phyloP scores from a whole-genome alignment of 306 rosid genomes.

The Erythrophleum fordii region DNA sequence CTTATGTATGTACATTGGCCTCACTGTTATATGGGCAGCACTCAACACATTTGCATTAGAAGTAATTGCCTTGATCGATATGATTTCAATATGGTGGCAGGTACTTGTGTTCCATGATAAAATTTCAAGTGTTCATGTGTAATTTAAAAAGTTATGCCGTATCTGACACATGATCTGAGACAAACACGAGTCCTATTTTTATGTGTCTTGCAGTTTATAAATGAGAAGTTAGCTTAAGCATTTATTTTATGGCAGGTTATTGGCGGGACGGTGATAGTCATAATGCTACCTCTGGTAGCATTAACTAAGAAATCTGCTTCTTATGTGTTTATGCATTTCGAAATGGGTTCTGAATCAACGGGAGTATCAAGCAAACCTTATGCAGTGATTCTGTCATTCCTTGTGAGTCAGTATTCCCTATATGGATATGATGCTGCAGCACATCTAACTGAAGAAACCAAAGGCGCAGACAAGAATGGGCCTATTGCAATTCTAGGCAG shows the following conservation, averaged over 20 bases:
- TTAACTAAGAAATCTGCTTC: constrained; percentile 70
- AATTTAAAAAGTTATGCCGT: background rate
- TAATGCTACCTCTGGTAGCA: constrained; percentile 79
- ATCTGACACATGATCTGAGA: background rate
- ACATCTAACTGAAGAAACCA: constrained; percentile 90
- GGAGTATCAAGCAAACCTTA: constrained; percentile 92
- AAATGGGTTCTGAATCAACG: constrained; percentile 54
- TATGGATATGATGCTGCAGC: constrained; percentile 97
- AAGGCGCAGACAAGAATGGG: constrained; percentile 87
- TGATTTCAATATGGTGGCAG: constrained; percentile 96
- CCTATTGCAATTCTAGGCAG: constrained; percentile 83
- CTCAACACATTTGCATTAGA: constrained; percentile 83
- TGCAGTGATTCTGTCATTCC: constrained; percentile 78
- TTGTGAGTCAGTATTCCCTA: constrained; percentile 83
- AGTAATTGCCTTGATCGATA: constrained; percentile 76
- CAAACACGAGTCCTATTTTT: background rate
- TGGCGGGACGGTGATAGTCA: constrained; percentile 78
- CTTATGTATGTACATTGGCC: constrained; percentile 78
- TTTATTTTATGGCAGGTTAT: constrained; percentile 56
- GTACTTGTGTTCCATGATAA: constrained; percentile 44
- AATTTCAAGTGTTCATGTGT: background rate
- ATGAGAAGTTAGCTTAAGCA: background rate
- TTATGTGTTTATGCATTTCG: constrained; percentile 72
- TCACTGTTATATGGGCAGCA: constrained; percentile 81
- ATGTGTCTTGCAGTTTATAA: background rate